Evolutionary conservation across 495 filamentous ascomycete genomes (phyloP), one percentile per base, ranked within the genome.

Genomic region (Chaetomidium leptoderma): DNA sequence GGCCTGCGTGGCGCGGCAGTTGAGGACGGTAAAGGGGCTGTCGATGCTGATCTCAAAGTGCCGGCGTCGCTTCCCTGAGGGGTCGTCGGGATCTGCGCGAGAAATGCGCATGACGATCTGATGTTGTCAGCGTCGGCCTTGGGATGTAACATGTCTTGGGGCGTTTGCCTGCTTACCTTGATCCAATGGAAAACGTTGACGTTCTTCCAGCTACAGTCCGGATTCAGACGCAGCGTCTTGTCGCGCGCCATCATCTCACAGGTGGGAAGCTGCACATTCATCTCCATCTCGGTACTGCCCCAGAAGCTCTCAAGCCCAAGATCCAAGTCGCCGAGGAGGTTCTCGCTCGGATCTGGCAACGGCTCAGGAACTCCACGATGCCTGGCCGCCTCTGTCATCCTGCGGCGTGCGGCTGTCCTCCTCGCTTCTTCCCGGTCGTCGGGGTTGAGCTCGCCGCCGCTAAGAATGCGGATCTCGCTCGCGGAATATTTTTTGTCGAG

Each of bases 31-130:
- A 68, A 97, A 95, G 9, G 93, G 93, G 14, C 91, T 96, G 74
- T 98, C 93, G 62, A 98, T 98, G 57, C 93, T 97, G 61, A 98
- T 98, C 69, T 98, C 93, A 58, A 97, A 98, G 69, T 97, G 95
- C 24, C 93, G 83, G 46, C 93, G 84, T 53, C 92, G 93, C 62
- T 76, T 79, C n/a, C 80, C 78, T 6, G 77, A 75, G 0, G 93
- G 84, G 63, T 98, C 89, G 24, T 85, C 82, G 56, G 83, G 77
- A 65, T 98, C 93, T 5, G 87, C 74, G 63, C 91, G 92, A 21
- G 91, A 96, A 35, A 98, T 86, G 53, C 93, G 91, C 83, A 98
- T 88, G 50, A 98, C 90, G 64, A 98, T 93, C 93, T 98, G 59
- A 11, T 44, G 19, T 0, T 17, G 42, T 62, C 32, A 54, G 59